Evolutionary conservation across 805 yeast genomes (phyloP), one percentile per base, ranked within the genome.

Genomic region (Saturnispora hagleri): DNA sequence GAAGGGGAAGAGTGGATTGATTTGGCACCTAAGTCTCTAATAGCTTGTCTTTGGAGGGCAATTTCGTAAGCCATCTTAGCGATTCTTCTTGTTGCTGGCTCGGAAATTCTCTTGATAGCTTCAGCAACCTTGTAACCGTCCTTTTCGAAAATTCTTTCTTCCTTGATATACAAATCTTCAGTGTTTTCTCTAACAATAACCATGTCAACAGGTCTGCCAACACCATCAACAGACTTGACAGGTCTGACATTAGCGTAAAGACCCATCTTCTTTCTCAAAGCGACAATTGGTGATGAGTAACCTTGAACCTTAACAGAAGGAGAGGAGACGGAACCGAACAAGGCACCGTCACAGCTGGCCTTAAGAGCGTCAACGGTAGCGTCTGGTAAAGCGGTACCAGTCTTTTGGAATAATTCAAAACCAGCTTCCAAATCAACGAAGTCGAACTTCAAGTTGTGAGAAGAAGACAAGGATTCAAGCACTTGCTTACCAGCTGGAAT

Each of bases 161-260:
- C 95, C 74, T 93, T 93, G 70, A 93, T 85, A 73, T 93, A 93
- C 61, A 91, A 76, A 71, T 93, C 99, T 74, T 93, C 99, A 55
- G 99, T 93, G 77, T 93, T 93, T 73, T 93, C 99, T 69, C 99
- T 86, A 38, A 93, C 99, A 69, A 93, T 93, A 31, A 93, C 96
- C 89, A 93, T 84, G 69, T 93, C 99, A 48, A 90, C 96, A 36
- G 95, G 90, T 70, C 89, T 82, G 59, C 88, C 90, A 51, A 81
- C 75, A 50, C 90, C 91, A 41, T 79, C 83, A 40, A 90, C 97
- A 48, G 93, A 84, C 73, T 93, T 93, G 60, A 93, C 98, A 4
- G 99, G 99, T 69, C 99, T 86, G 48, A 93, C 97, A 62, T 93
- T 93, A 61, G 99, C 99, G 68, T 86, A 93, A 50, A 93, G 75